These are phyloP conservation scores for Colletotrichum salicis DNA, from an alignment of 2,329 filamentous ascomycete species.

Conservation along the genomic window DNA sequence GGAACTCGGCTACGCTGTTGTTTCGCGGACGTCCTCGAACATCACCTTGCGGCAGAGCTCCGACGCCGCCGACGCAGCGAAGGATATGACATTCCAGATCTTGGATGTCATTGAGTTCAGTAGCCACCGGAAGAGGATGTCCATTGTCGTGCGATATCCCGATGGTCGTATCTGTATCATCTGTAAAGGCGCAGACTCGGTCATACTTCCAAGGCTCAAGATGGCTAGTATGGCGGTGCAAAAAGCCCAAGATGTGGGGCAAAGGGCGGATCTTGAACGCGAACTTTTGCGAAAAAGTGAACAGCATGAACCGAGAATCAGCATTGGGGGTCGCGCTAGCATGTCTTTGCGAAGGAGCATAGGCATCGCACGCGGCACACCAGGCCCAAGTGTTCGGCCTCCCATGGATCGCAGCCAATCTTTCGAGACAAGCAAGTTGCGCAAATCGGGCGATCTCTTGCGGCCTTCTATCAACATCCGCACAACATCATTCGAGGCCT, in stretches of 20 bases:
- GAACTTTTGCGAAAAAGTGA: constrained; percentile 67
- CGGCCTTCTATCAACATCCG: constrained; percentile 51
- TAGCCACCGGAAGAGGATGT: constrained; percentile 90
- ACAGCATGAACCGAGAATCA: constrained; percentile 64
- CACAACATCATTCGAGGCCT: constrained; percentile 59
- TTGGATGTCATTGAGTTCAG: constrained; percentile 92
- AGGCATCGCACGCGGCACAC: constrained; percentile 41
- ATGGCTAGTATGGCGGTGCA: constrained; percentile 78
- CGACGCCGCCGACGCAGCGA: constrained; percentile 50
- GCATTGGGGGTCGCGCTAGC: constrained; percentile 65
- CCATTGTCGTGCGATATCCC: constrained; percentile 85
- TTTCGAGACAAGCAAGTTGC: constrained; percentile 54
- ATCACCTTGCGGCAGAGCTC: constrained; percentile 64
- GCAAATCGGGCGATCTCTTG: constrained; percentile 52
- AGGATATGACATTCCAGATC: constrained; percentile 76
- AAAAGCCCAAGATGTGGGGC: constrained; percentile 75
- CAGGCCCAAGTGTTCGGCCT: constrained; percentile 44
- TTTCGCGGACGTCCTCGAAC: constrained; percentile 77
- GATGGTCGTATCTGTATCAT: constrained; percentile 84
- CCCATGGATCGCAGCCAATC: constrained; percentile 53
- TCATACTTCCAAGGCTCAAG: constrained; percentile 81
- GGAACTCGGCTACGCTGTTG: constrained; percentile 83
- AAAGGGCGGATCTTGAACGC: constrained; percentile 68
- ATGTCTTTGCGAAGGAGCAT: constrained; percentile 60
- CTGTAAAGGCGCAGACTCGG: constrained; percentile 91